Conservation (phyloP, 1,139 yeast genomes). For the Suhomyces guaymorum region DNA sequence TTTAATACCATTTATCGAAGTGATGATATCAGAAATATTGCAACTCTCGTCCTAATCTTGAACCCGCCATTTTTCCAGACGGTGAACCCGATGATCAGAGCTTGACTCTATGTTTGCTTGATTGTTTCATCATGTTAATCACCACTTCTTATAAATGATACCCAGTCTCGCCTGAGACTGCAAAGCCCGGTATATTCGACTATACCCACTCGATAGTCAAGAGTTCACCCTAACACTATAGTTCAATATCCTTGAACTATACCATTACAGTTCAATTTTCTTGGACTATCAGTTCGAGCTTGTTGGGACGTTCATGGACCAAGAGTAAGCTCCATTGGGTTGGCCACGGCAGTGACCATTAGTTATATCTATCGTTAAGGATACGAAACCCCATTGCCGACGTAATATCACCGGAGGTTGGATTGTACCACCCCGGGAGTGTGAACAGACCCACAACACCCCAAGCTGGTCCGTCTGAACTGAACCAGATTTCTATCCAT, state of each 20-base stretch:
- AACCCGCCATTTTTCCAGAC: conserved; percentile 52
- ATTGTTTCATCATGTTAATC: conserved; percentile 66
- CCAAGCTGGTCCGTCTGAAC: conserved; percentile 1
- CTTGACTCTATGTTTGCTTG: conserved; percentile 89
- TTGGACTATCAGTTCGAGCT: conserved; percentile 8
- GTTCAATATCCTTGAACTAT: too few relatives aligned
- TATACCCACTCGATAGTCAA: conserved; percentile 45
- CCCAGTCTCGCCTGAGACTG: conserved; percentile 27
- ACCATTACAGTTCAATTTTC: too few relatives aligned
- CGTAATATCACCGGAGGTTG: conserved; percentile 14
- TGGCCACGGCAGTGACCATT: conserved; percentile 50
- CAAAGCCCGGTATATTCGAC: conserved; percentile 72
- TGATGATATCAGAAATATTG: conserved; percentile 17
- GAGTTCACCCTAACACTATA: too few relatives aligned
- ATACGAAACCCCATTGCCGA: conserved; percentile 64
- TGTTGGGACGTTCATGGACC: conserved; percentile 57
- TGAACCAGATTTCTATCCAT: too few relatives aligned
- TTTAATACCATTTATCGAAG: conserved; percentile 8
- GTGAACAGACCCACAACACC: conserved; percentile 7
- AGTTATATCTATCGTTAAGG: conserved; percentile 83
- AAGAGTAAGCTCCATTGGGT: conserved; percentile 95
- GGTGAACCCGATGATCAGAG: conserved; percentile 57
- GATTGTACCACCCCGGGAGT: conserved; percentile 17
- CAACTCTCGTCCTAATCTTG: conserved; percentile 46
- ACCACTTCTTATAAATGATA: conserved; percentile 20